Percentiles rank a stretch among this genome's conserved stretches.
Conservation (phyloP, 2,329 filamentous ascomycete genomes). For the Fusarium brachygibbosum region DNA sequence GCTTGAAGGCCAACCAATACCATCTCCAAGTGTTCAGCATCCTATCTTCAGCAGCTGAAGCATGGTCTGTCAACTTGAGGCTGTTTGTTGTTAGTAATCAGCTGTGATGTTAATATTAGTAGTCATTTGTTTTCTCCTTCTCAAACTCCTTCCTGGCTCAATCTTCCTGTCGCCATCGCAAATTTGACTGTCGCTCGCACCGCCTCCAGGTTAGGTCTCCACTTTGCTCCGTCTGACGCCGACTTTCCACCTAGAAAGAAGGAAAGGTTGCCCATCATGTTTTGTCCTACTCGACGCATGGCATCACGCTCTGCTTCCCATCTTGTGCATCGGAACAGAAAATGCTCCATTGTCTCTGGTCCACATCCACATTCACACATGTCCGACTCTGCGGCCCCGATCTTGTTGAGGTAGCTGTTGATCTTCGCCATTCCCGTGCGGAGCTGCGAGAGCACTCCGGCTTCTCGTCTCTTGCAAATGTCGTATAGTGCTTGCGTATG, state of each 20-base stretch:
- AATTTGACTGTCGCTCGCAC: no score
- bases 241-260: no score
- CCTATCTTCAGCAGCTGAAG: neutral
- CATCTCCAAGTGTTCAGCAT: neutral
- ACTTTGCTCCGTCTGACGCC: no score
- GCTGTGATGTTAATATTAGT: neutral
- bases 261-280: neutral
- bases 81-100: neutral
- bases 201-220: no score
- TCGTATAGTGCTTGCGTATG: slow-evolving; percentile 8
- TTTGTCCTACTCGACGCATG: neutral
- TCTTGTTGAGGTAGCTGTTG: slow-evolving; percentile 2
- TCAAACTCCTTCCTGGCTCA: neutral
- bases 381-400: no score
- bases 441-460: neutral
- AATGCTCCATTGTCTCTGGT: neutral
- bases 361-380: neutral
- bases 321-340: neutral
- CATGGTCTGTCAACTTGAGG: neutral
- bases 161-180: no score
- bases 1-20: neutral
- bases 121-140: neutral
- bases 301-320: neutral
- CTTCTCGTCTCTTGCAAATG: neutral
- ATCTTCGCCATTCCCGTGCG: slow-evolving; percentile 9